Base-by-base conservation (phyloP, 441 rosid genomes). In the Mallotus japonicus region DNA sequence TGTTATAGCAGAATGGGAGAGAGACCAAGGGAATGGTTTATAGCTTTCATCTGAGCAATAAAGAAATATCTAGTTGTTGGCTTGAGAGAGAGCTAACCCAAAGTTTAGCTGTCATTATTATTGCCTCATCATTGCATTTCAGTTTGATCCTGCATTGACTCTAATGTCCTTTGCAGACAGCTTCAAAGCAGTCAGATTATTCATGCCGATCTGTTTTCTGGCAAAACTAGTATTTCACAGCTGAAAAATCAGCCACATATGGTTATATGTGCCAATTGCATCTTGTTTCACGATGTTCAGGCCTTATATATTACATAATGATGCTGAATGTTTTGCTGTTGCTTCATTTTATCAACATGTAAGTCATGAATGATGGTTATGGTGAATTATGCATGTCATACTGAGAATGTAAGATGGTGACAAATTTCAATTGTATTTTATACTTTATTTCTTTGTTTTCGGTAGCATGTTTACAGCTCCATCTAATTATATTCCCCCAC, bases 361-460 rank as follows among this genome's bases (percentile, higher is more conserved):
- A 59, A 47, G 56, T 65, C 40, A 42, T 54, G 34, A 54, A 34
- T 32, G 62, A 5, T 58, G 32, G 57, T 22, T 19, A 9, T 66
- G 51, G 50, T 32, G 71, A 60, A 46, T 40, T 24, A 11, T 69
- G 64, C 65, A 55, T 57, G 62, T 40, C 42, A 42, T 56, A 32
- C 7, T 60, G 58, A 47, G 58, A 60, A 28, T 40, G 57, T 47
- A 17, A 46, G 58, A 24, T 60, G 15, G 14, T 24, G n/a, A 46
- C 42, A 19, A 16, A 47, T 22, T 59, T 7, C 7, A 14, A 0
- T 19, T 8, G 64, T 58, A 15, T 37, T 10, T 34, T 7, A 22
- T 44, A n/a, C 20, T 22, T n/a, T 15, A 46, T 40, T 58, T 46
- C 58, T 58, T 71, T 65, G 71, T 74, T 75, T 58, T 67, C 73